Evolutionary conservation across 2,329 filamentous ascomycete genomes (phyloP).

Genomic region (Zymoseptoria pseudotritici): DNA sequence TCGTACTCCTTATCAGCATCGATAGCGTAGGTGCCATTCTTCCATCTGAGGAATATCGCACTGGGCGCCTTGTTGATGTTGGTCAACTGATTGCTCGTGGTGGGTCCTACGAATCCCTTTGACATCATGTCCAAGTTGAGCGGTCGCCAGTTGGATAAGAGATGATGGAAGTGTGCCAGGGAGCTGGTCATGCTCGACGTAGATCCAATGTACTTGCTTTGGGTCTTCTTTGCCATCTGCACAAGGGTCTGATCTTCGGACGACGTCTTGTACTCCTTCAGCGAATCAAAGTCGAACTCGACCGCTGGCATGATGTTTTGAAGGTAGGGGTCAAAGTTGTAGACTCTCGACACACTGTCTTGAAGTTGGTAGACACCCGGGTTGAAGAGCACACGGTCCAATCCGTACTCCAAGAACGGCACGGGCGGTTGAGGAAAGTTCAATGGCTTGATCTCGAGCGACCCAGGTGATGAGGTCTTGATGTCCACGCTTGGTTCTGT

Average conservation of each 20-base stretch:
- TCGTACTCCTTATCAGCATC: constrained; percentile 94
- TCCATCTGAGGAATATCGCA: constrained; percentile 73
- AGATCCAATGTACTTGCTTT: constrained; percentile 82
- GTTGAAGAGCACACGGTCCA: constrained; percentile 92
- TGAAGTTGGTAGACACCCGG: constrained; percentile 86
- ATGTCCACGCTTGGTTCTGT: constrained; percentile 5
- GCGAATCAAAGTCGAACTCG: constrained; percentile 84
- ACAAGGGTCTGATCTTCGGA: constrained; percentile 71
- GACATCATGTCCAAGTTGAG: constrained; percentile 63
- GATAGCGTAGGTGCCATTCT: constrained; percentile 83
- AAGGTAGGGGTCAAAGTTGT: constrained; percentile 94
- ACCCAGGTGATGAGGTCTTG: constrained; percentile 8
- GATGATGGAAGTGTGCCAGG: constrained; percentile 83
- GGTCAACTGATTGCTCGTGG: constrained; percentile 61
- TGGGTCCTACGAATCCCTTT: constrained; percentile 49
- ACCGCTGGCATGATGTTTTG: constrained; percentile 84
- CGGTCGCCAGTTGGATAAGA: constrained; percentile 75
- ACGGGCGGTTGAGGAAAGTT: constrained; percentile 45
- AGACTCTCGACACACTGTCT: constrained; percentile 78
- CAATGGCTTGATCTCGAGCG: constrained; percentile 32
- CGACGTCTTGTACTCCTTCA: constrained; percentile 85
- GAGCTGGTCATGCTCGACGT: constrained; percentile 93
- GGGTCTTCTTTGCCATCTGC: constrained; percentile 56
- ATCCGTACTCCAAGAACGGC: constrained; percentile 61
- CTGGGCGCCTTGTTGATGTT: constrained; percentile 63